These are phyloP conservation scores for Oryza glumipatula DNA, from an alignment of 176 grass and related monocot species.

Conservation along the genomic window DNA sequence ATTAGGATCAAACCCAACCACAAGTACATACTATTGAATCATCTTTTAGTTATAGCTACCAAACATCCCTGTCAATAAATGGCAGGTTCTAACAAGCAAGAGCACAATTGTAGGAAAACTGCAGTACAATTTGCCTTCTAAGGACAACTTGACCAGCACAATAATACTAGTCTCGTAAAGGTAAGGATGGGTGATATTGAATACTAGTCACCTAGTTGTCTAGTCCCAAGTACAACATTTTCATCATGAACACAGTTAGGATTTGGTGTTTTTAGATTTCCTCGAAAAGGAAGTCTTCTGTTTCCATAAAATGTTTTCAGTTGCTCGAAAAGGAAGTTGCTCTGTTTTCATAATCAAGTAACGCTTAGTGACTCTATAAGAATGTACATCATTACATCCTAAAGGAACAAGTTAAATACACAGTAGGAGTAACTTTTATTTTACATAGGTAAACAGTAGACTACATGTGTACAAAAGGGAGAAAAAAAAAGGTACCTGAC, in stretches of 20 bases:
- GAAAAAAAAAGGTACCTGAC: constrained; percentile 42
- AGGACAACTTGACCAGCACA: not conserved
- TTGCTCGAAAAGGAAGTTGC: not conserved
- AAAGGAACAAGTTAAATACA: not conserved
- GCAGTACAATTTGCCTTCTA: not conserved
- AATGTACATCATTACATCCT: not conserved
- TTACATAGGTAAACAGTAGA: constrained; percentile 2
- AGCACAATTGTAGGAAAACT: not conserved
- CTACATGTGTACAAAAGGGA: not conserved
- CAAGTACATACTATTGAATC: not conserved
- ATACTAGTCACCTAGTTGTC: not conserved
- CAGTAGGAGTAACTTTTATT: not conserved
- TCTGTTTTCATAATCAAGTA: not conserved
- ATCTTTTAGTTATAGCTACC: not conserved
- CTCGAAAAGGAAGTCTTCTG: not conserved
- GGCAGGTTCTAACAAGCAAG: constrained; percentile 7
- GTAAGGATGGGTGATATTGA: not conserved
- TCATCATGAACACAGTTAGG: not conserved
- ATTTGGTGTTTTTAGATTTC: not conserved
- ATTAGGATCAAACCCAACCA: constrained; percentile 1
- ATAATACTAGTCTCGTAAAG: not conserved
- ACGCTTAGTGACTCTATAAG: not conserved
- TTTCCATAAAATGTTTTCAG: not conserved
- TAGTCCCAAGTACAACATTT: constrained; percentile 12
- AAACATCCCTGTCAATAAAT: not conserved